phyloP scores from a whole-genome alignment of 208 protist genomes.

The Herpetomonas samuelpessoai region DNA sequence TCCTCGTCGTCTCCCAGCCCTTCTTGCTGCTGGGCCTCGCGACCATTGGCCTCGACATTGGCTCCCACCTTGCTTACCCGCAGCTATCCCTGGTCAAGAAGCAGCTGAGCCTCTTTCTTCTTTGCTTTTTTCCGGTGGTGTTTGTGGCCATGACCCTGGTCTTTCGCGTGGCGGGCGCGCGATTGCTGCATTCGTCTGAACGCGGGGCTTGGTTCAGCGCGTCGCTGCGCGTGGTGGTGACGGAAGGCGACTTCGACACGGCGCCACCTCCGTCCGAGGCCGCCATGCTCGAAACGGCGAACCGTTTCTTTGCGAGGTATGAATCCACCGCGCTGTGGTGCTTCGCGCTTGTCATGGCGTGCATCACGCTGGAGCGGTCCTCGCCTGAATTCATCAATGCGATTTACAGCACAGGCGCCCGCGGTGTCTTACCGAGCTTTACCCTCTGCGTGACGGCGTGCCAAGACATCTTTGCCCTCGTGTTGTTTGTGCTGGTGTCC shows the following conservation, averaged over 20 bases:
- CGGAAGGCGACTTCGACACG: neutral
- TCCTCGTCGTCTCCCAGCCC: conserved; percentile 6
- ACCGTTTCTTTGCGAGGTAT: conserved; percentile 7
- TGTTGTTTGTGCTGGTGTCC: conserved; percentile 19
- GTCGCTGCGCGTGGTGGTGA: neutral
- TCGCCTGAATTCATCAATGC: conserved; percentile 24
- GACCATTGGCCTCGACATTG: conserved; percentile 22
- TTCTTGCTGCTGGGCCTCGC: conserved; percentile 17
- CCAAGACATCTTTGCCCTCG: conserved; percentile 18
- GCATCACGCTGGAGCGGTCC: conserved; percentile 23
- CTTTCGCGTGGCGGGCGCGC: conserved; percentile 11
- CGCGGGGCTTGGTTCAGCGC: neutral
- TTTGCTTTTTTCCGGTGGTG: conserved; percentile 15
- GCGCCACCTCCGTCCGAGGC: neutral
- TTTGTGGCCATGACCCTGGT: conserved; percentile 13
- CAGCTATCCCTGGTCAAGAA: conserved; percentile 6
- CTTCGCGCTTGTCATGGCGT: conserved; percentile 20
- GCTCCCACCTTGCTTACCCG: conserved; percentile 21
- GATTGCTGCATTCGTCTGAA: neutral
- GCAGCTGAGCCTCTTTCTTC: conserved; percentile 13
- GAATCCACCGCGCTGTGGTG: conserved; percentile 12
- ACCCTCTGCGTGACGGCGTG: conserved; percentile 21
- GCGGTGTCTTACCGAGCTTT: conserved; percentile 15
- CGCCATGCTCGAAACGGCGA: conserved; percentile 10
- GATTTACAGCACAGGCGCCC: conserved; percentile 16